These are phyloP conservation scores for Venturia nashicola DNA, from an alignment of 2,329 filamentous ascomycete genomes.

Conservation along the genomic window DNA sequence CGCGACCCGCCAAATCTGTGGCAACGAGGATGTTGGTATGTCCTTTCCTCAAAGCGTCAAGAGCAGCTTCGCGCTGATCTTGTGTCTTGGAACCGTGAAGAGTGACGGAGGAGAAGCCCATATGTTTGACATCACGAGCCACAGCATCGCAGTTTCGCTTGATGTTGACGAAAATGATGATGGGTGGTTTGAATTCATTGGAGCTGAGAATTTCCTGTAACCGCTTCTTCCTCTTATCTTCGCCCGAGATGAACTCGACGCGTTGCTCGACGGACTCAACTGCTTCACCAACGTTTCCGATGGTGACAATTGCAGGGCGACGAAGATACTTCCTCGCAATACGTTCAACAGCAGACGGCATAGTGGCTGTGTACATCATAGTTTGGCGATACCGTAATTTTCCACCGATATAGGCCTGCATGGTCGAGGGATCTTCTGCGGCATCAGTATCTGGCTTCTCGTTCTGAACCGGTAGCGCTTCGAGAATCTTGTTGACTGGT, in stretches of 20 bases:
- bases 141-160: constrained; percentile 97
- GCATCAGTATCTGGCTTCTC: constrained; percentile 92
- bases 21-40: constrained; percentile 81
- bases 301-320: constrained; percentile 83
- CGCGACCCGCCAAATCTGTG: constrained; percentile 87
- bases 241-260: constrained; percentile 78
- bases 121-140: constrained; percentile 83
- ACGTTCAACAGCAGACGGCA: constrained; percentile 83
- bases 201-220: constrained; percentile 80
- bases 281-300: constrained; percentile 87
- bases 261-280: constrained; percentile 97
- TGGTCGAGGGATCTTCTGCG: constrained; percentile 74
- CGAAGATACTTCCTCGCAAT: constrained; percentile 97
- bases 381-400: constrained; percentile 84
- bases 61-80: constrained; percentile 89
- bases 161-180: constrained; percentile 99
- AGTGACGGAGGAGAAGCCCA: constrained; percentile 83
- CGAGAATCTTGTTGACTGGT: constrained; percentile 92
- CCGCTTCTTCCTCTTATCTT: constrained; percentile 94
- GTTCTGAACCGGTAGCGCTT: constrained; percentile 82
- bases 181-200: constrained; percentile 70
- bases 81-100: constrained; percentile 94
- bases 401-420: constrained; percentile 65
- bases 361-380: constrained; percentile 99
- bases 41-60: constrained; percentile 72